Conservation (phyloP, 441 rosid genomes). For the Populus trichocarpa region DNA sequence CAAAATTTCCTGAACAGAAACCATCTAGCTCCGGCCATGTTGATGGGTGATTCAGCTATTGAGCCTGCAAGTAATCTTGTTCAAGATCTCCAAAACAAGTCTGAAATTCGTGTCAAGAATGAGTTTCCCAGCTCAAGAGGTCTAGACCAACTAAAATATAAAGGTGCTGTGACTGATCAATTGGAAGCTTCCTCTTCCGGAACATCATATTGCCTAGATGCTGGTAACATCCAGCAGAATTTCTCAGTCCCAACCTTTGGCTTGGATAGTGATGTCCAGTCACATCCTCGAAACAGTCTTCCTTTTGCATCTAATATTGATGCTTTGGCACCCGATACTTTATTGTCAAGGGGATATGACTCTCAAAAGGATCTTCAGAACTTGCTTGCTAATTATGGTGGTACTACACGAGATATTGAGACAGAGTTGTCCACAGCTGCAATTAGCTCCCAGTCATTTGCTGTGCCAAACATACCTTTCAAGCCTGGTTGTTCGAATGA, state of each 20-base stretch:
- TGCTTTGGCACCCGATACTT: constrained; percentile 63
- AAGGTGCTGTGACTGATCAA: constrained; percentile 64
- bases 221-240: constrained; percentile 65
- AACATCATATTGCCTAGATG: constrained; percentile 85
- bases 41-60: constrained; percentile 46
- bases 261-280: constrained; percentile 75
- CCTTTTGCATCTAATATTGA: constrained; percentile 65
- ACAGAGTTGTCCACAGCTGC: constrained; percentile 94
- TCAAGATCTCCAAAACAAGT: constrained; percentile 68
- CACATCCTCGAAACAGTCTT: constrained; percentile 61
- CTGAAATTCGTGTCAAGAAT: constrained; percentile 53
- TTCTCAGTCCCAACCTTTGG: constrained; percentile 63
- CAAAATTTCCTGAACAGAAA: constrained; percentile 61
- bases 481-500: constrained; percentile 76
- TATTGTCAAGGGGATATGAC: constrained; percentile 75
- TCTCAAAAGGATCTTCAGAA: constrained; percentile 94
- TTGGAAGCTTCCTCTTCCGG: constrained; percentile 95
- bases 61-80: constrained; percentile 57
- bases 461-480: constrained; percentile 70
- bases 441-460: constrained; percentile 88
- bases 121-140: constrained; percentile 58
- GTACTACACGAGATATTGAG: constrained; percentile 74
- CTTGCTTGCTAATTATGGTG: constrained; percentile 78
- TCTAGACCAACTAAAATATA: constrained; percentile 57
- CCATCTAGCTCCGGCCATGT: constrained; percentile 56